Conservation (phyloP, 2,329 filamentous ascomycete species). For the Talaromyces sp. region DNA sequence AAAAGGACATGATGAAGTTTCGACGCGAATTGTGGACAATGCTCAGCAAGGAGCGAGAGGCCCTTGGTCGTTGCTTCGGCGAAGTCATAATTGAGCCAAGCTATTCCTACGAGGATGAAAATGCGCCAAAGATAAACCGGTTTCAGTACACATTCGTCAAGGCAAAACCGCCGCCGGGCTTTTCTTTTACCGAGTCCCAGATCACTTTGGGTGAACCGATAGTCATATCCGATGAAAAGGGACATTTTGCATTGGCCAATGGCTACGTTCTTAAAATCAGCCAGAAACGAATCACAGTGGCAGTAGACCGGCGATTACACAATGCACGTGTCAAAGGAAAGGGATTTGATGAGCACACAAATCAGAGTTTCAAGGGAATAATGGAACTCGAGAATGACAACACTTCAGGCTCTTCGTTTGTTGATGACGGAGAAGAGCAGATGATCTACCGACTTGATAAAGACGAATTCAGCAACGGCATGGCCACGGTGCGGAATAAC, state of each 20-base stretch:
- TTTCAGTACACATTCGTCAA: constrained; percentile 84
- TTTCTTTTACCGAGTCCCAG: constrained; percentile 89
- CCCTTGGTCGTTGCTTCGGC: constrained; percentile 81
- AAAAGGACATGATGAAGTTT: constrained; percentile 81
- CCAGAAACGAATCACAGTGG: constrained; percentile 73
- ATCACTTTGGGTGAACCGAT: constrained; percentile 82
- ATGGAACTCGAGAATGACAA: constrained; percentile 72
- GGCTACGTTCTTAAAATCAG: constrained; percentile 79
- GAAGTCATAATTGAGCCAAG: constrained; percentile 78
- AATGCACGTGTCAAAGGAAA: constrained; percentile 71
- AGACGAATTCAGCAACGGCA: constrained; percentile 96
- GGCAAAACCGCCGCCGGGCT: constrained; percentile 53
- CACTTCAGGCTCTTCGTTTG: constrained; percentile 15
- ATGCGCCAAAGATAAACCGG: constrained; percentile 80
- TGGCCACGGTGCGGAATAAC: constrained; percentile 92
- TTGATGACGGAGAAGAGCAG: constrained; percentile 43
- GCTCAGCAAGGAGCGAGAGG: constrained; percentile 81
- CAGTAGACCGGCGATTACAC: constrained; percentile 84
- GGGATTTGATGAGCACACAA: constrained; percentile 69
- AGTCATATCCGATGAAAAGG: constrained; percentile 92
- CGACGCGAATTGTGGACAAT: constrained; percentile 94
- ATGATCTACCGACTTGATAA: constrained; percentile 82
- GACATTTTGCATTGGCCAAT: constrained; percentile 90
- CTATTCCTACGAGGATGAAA: constrained; percentile 63
- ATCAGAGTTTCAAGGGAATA: constrained; percentile 85